These are phyloP conservation scores for Tolypocladium album DNA, from an alignment of 2,329 filamentous ascomycete species.

Conservation along the genomic window DNA sequence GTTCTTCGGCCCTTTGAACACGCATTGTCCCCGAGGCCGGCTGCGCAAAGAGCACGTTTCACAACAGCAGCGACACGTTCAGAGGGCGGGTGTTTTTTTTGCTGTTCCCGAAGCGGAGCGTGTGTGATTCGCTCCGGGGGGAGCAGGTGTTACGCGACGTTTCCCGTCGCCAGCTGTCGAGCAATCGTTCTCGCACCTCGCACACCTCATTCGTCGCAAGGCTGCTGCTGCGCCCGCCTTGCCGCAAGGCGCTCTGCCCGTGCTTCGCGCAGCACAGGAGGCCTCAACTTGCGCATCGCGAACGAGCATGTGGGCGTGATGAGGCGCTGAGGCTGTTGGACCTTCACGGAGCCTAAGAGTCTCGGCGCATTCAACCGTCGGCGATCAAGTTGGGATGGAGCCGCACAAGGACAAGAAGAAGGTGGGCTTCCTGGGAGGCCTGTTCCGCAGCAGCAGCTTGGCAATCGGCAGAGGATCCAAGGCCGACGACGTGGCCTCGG, in stretches of 20 bases:
- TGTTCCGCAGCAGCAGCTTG: conserved; percentile 38
- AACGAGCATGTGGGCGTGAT: background rate
- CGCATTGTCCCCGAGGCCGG: background rate
- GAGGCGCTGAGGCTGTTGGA: background rate
- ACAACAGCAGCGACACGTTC: background rate
- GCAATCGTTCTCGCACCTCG: background rate
- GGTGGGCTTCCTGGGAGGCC: conserved; percentile 35
- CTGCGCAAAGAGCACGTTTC: background rate
- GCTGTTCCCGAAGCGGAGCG: background rate
- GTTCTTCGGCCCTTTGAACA: background rate
- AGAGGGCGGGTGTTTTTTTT: background rate
- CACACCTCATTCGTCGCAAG: background rate
- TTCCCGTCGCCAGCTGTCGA: background rate
- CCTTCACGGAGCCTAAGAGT: background rate
- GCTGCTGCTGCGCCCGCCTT: background rate
- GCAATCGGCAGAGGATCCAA: conserved; percentile 10
- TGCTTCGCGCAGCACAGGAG: background rate
- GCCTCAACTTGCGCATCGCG: background rate
- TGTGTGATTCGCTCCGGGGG: background rate
- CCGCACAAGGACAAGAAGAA: conserved; percentile 21
- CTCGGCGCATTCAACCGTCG: background rate
- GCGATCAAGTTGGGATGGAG: conserved; percentile 17
- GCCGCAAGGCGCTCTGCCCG: background rate
- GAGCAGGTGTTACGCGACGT: background rate
- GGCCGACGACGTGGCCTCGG: background rate